These are phyloP conservation scores for Strobilomyces dryophilus DNA, from an alignment of 768 basidiomycete genomes.

Conservation along the genomic window DNA sequence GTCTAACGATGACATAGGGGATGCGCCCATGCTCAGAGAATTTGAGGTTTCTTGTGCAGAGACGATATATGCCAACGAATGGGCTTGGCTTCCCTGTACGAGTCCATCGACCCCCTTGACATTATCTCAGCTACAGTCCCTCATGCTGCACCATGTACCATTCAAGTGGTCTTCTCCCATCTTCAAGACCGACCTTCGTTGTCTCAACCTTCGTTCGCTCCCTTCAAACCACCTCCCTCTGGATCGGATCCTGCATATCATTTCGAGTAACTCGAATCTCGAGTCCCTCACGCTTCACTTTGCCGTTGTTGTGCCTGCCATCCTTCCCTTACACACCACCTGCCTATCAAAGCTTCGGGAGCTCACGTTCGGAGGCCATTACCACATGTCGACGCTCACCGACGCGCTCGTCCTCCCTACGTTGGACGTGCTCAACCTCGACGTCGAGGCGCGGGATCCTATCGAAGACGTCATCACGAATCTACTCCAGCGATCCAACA, in stretches of 20 bases:
- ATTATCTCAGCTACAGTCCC: slow-evolving; percentile 47
- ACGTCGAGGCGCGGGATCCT: slow-evolving; percentile 72
- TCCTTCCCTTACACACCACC: slow-evolving; percentile 56
- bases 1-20: slow-evolving; percentile 39
- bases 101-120: slow-evolving; percentile 29
- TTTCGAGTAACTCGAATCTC: slow-evolving; percentile 54
- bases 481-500: slow-evolving; percentile 56
- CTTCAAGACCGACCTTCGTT: slow-evolving; percentile 53
- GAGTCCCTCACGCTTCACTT: slow-evolving; percentile 59
- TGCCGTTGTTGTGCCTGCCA: slow-evolving; percentile 52
- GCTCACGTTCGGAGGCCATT: slow-evolving; percentile 64
- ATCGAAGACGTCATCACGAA: slow-evolving; percentile 66
- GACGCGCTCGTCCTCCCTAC: slow-evolving; percentile 58
- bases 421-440: slow-evolving; percentile 56
- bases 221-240: slow-evolving; percentile 59
- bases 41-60: slow-evolving; percentile 77
- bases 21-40: slow-evolving; percentile 68
- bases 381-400: slow-evolving; percentile 55
- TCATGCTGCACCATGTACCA: slow-evolving; percentile 68
- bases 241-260: slow-evolving; percentile 65
- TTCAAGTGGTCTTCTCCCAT: slow-evolving; percentile 78
- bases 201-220: slow-evolving; percentile 61
- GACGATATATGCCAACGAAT: slow-evolving; percentile 54
- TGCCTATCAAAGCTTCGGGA: slow-evolving; percentile 51
- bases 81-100: slow-evolving; percentile 70